phyloP scores from a whole-genome alignment of 345 rosid species.

The Salix exigua region DNA sequence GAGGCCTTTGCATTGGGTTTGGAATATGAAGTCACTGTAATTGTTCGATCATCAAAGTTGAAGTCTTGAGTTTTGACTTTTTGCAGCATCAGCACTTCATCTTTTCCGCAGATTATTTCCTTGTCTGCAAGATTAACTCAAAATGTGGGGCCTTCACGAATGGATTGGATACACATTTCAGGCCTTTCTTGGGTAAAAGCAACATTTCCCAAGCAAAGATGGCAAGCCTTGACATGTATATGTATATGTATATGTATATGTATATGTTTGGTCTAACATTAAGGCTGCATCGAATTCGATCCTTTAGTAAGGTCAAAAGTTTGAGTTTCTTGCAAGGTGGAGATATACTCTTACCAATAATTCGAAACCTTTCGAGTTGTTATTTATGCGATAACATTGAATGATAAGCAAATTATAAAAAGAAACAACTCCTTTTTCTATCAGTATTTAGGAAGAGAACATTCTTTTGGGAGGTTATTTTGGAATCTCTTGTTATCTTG shows the following conservation, averaged over 20 bases:
- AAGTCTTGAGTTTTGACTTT: background rate
- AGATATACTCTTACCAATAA: constrained; percentile 5
- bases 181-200: no score
- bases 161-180: background rate
- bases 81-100: background rate
- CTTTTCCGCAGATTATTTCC: background rate
- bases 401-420: background rate
- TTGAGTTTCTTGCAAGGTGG: background rate
- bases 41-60: background rate
- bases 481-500: constrained; percentile 63
- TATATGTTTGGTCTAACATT: no score
- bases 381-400: background rate
- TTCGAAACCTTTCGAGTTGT: background rate
- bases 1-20: no score
- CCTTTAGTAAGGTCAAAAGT: no score
- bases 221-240: no score
- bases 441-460: constrained; percentile 69
- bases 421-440: no score
- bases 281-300: no score
- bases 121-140: background rate
- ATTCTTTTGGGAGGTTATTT: constrained; percentile 62
- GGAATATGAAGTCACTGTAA: no score
- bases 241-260: no score
- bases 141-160: no score
- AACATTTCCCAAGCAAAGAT: no score